Evolutionary conservation across 176 grass and related monocot species (phyloP), one percentile per base, ranked within the genome.

Genomic region (Tillandsia fasciculata): DNA sequence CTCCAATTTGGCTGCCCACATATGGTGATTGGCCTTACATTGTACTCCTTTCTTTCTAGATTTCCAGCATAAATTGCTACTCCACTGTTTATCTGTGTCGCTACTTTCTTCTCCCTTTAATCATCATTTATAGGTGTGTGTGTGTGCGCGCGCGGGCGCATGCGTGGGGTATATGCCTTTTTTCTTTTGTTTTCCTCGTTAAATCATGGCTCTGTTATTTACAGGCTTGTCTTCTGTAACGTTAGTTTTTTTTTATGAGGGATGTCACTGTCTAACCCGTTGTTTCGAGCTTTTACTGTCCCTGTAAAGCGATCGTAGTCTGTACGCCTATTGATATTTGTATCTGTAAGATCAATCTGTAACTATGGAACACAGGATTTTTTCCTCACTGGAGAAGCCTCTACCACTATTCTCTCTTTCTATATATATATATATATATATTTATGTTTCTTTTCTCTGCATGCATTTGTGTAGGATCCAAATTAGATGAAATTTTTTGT

Each of bases 271-370:
- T 29, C 29, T 42, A 67, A 33, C 64, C 14, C 64, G 15, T 17
- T 8, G 5, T 61, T 15, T 67, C 24, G 24, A 49, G 27, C 13
- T 66, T 47, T 66, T 13, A 23, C 8, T 67, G 56, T 67, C 64
- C 29, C 8, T 67, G 64, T 67, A 67, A 67, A 67, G 29, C 64
- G 26, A 67, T 49, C n/a, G 29, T 28, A 15, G 29, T 28, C 42
- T 66, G 26, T 66, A 47, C 27, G 29, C 47, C 26, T 14, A 47
- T 28, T 8, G 26, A 47, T 26, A 65, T 47, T 65, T 4, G 24
- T 67, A 67, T 67, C 29, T 67, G 64, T 67, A 67, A 67, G 64
- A 67, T 42, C 26, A 15, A 67, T 42, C 49, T 67, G 64, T 67
- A 67, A 67, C 64, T 67, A 67, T 28, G 26, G 15, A 47, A 67